Evolutionary conservation across 805 yeast species (phyloP), one percentile per base, ranked within the genome.

Genomic region (Cyberlindnera saturnus): DNA sequence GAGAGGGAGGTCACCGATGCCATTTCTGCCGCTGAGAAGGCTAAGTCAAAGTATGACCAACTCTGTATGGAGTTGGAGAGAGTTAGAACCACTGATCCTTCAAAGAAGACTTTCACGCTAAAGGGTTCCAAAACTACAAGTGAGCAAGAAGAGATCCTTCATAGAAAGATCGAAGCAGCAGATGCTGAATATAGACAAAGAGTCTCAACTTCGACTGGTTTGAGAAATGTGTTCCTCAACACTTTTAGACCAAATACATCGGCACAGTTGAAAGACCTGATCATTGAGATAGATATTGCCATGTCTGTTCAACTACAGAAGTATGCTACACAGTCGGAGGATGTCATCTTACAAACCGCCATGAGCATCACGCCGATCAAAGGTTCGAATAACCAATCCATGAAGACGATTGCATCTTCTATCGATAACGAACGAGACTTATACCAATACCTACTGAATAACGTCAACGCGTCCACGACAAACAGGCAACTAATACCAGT

Each of bases 231-330:
- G 44, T 77, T 89, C 42, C 65, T 87, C 44, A 72, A 75, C 55
- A 71, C 75, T 18, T 84, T 83, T 57, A 76, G 99, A 52, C 99
- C 98, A 7, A 79, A 75, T 44, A 75, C 77, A 33, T 79, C 87
- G 6, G 75, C 77, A 46, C 81, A 79, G 49, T 70, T 93, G 47
- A 85, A 82, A 58, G 82, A 86, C 58, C 69, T 88, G 49, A 81
- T 89, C 44, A 69, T 90, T 49, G 97, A 91, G 63, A 74, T 87
- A 59, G 98, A 93, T 63, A 79, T 87, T 39, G 98, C 97, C 9
- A 69, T 91, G 72, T 79, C 87, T 48, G 78, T 90, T 40, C 96
- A 91, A 63, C 69, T 93, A 43, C 91, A 86, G 55, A 88, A 89
- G 59, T 91, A 83, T 62, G 82, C 97, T 4, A 86, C 91, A 28